Percentiles rank a stretch among this genome's conserved stretches.
Conservation (phyloP, 192 early-diverging fungal genomes). For the Entomortierella beljakovae region DNA sequence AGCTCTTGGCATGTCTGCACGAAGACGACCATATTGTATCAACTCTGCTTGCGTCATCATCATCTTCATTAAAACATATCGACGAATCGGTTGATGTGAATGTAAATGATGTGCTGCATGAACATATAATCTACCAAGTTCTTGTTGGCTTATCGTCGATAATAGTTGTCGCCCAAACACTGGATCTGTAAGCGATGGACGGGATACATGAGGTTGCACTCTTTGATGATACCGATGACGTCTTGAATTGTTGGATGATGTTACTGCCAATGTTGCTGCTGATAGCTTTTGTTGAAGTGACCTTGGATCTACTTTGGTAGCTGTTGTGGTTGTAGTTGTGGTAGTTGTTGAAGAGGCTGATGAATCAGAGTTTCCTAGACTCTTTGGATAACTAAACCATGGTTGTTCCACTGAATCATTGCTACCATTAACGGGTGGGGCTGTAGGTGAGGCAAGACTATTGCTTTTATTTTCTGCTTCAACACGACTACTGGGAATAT, state of each 20-base stretch:
- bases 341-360: not conserved
- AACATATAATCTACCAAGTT: constrained; percentile 35
- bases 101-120: constrained; percentile 51
- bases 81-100: constrained; percentile 43
- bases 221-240: not conserved
- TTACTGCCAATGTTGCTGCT: not conserved
- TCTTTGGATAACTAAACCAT: constrained; percentile 25
- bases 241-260: not conserved
- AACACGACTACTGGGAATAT: not conserved
- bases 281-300: not conserved
- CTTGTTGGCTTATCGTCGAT: constrained; percentile 24
- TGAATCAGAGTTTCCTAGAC: constrained; percentile 1
- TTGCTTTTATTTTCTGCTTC: not conserved
- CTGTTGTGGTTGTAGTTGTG: not conserved
- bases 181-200: constrained; percentile 8
- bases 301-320: not conserved
- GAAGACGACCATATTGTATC: constrained; percentile 31
- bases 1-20: constrained; percentile 45
- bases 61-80: constrained; percentile 51
- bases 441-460: not conserved
- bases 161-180: constrained; percentile 16
- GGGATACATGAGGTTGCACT: not conserved
- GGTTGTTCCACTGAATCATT: not conserved
- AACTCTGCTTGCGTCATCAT: constrained; percentile 50
- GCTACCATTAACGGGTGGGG: not conserved